A percentile compares a stretch with the other conserved stretches of the same genome.
phyloP scores from a whole-genome alignment of 768 basidiomycete species.

The Trametopsis cervina region DNA sequence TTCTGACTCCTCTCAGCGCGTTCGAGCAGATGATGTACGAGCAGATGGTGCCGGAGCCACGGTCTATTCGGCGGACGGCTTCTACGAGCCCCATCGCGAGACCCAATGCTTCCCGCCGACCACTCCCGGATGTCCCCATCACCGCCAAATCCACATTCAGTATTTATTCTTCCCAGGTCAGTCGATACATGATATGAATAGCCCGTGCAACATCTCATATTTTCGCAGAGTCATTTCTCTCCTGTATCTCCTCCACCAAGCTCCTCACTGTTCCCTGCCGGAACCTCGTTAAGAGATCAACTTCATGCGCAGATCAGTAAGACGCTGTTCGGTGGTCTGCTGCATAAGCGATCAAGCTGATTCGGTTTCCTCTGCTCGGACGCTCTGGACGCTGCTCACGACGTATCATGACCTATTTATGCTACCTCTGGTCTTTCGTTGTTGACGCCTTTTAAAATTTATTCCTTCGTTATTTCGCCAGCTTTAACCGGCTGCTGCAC shows the following conservation, averaged over 20 bases:
- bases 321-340: neutral
- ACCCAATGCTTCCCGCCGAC: neutral
- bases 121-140: slow-evolving; percentile 3
- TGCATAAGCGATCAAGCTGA: neutral
- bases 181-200: neutral
- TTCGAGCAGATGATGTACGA: slow-evolving; percentile 5
- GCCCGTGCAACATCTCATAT: neutral
- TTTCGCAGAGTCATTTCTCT: neutral
- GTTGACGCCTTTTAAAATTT: neutral
- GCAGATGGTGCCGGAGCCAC: slow-evolving; percentile 1
- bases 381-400: neutral
- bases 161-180: slow-evolving; percentile 8
- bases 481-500: neutral
- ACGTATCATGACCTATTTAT: neutral
- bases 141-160: slow-evolving; percentile 2
- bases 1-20: slow-evolving; percentile 1
- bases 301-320: neutral
- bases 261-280: neutral
- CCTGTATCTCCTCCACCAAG: neutral
- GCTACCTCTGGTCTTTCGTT: neutral
- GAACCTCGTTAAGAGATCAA: neutral
- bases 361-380: too few species aligned
- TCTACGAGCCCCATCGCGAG: neutral
- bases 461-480: neutral
- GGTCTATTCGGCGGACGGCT: neutral